Evolutionary conservation across 306 rosid species (phyloP), one percentile per base, ranked within the genome.

Genomic region (Pterocarpus santalinus): DNA sequence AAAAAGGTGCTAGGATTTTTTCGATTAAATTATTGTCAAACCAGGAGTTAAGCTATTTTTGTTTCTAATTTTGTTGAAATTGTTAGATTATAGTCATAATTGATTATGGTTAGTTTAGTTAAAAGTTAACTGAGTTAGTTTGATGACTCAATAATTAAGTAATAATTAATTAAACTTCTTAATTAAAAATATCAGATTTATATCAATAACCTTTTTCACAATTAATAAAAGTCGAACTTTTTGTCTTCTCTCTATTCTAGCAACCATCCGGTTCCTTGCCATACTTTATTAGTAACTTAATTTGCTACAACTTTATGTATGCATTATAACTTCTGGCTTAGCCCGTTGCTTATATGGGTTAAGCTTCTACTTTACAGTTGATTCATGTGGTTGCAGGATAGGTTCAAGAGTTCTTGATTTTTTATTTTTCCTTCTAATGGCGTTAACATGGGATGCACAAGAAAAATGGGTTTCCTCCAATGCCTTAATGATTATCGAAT

Each of bases 401-500:
- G 22, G 57, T 36, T 30, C 12, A 14, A 51, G 28, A 78, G 44
- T 35, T 35, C 28, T 32, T 16, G 33, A 1, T 11, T 22, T 66
- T 15, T 65, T 1, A 39, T 39, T 7, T 9, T 47, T 14, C 8
- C 36, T 10, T 60, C 63, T 56, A 22, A 65, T 71, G 63, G 16
- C 16, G 1, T 77, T 41, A 33, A 13, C 64, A 38, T 64, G 65
- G 30, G 34, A 55, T 44, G 43, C 16, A 28, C 8, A 10, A 47
- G 52, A 36, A 14, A 69, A 46, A 66, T 46, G 79, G 76, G 57
- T 64, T 78, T 65, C 57, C 60, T 41, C 32, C 65, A 38, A 9
- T 35, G 32, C 53, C 65, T 35, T 14, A 57, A 67, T 36, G 62
- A 79, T 69, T 49, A 14, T 32, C n/a, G 84, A 79, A 79, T 79